Conservation (phyloP, 164 flowering plant species). For the Magnolia officinalis region DNA sequence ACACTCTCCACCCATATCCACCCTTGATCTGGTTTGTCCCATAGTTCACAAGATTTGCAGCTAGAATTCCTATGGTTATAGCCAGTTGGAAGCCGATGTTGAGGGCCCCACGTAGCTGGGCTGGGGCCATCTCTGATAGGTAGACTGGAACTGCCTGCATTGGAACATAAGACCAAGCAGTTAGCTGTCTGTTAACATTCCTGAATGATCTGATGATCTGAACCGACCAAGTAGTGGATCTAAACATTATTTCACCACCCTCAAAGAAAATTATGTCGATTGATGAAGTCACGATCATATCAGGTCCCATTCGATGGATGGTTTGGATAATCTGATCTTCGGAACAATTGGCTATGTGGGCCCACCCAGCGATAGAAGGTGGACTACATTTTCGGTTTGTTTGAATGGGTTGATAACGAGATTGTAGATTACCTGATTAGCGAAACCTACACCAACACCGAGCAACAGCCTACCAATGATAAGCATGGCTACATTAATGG, state of each 20-base stretch:
- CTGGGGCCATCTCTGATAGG: constrained; percentile 17
- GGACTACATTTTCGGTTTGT: too few relatives aligned
- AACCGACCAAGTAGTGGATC: too few relatives aligned
- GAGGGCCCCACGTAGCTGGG: constrained; percentile 14
- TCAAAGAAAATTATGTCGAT: neutral
- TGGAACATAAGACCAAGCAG: neutral
- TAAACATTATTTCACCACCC: too few relatives aligned
- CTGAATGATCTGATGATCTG: too few relatives aligned
- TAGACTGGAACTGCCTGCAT: constrained; percentile 17
- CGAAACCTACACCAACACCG: constrained; percentile 43
- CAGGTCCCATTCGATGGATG: neutral
- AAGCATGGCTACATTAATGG: constrained; percentile 23
- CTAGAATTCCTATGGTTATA: constrained; percentile 14
- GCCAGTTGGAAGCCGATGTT: constrained; percentile 18
- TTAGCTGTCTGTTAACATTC: too few relatives aligned
- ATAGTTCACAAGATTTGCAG: constrained; percentile 17
- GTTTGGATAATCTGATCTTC: too few relatives aligned
- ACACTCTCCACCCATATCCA: constrained; percentile 18
- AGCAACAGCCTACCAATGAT: constrained; percentile 33
- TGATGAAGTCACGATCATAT: neutral
- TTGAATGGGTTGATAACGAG: too few relatives aligned
- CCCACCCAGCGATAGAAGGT: too few relatives aligned
- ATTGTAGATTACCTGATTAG: constrained; percentile 23
- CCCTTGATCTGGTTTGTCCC: constrained; percentile 15
- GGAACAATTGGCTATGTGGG: neutral